Evolutionary conservation across 176 grass and related monocot species (phyloP).

Genomic region (Hordeum marinum): DNA sequence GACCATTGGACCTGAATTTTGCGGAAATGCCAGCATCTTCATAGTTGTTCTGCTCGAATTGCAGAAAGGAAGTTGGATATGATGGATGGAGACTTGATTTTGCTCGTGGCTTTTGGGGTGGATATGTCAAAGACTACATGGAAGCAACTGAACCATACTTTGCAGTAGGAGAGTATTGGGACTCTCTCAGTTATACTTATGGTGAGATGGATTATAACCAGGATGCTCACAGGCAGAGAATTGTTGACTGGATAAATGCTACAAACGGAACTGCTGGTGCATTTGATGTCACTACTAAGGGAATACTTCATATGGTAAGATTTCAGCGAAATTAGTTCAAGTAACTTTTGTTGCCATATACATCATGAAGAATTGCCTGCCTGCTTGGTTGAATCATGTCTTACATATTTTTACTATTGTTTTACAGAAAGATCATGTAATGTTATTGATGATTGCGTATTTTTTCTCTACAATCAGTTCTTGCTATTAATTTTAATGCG

Average conservation of each 20-base stretch:
- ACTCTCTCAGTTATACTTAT: constrained; percentile 98
- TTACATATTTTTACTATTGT: not conserved
- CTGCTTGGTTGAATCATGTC: not conserved
- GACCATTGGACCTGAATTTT: not conserved
- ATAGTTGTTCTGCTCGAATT: constrained; percentile 23
- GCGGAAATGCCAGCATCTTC: not conserved
- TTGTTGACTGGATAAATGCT: constrained; percentile 99
- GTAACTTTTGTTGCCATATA: not conserved
- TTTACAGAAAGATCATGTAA: not conserved
- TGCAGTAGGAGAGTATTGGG: constrained; percentile 98
- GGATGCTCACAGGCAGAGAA: constrained; percentile 95
- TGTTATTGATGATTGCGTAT: not conserved
- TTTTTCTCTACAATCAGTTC: constrained; percentile 1
- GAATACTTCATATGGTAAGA: constrained; percentile 92
- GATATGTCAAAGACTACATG: constrained; percentile 96
- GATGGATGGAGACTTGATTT: constrained; percentile 99
- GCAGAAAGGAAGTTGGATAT: constrained; percentile 89
- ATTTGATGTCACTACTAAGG: constrained; percentile 98
- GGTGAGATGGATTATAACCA: constrained; percentile 98
- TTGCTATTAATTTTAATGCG: not conserved
- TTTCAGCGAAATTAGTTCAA: constrained; percentile 8
- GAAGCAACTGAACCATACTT: constrained; percentile 87
- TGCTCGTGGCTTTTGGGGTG: constrained; percentile 98
- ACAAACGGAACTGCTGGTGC: constrained; percentile 83
- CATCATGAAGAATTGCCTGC: not conserved